phyloP scores from a whole-genome alignment of 2,329 filamentous ascomycete genomes.

The Pyrenochaeta sp. region DNA sequence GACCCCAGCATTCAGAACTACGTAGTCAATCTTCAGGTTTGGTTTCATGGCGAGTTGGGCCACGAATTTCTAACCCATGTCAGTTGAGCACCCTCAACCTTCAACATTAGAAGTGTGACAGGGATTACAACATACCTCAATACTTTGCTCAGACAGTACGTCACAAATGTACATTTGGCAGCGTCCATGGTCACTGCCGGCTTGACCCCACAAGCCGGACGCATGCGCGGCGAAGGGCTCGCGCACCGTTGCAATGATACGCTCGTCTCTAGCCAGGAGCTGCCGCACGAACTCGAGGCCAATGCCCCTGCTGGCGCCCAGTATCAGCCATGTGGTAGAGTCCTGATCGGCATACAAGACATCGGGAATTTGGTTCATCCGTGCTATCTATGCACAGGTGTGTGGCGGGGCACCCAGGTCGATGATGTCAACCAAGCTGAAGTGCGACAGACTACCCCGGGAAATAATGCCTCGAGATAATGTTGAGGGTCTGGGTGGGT shows the following conservation, averaged over 20 bases:
- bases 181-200: conserved; percentile 55
- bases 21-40: conserved; percentile 60
- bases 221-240: conserved; percentile 52
- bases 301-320: conserved; percentile 59
- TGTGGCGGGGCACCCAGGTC: conserved; percentile 18
- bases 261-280: conserved; percentile 56
- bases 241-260: conserved; percentile 62
- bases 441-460: neutral
- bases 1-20: conserved; percentile 66
- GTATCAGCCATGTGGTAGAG: conserved; percentile 56
- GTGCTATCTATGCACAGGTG: conserved; percentile 12
- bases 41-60: conserved; percentile 50
- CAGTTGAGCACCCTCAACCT: neutral
- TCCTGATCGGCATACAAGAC: conserved; percentile 52
- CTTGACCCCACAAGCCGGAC: conserved; percentile 52
- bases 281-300: conserved; percentile 64
- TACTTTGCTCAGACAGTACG: conserved; percentile 62
- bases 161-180: conserved; percentile 62
- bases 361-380: conserved; percentile 55
- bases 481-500: conserved; percentile 1
- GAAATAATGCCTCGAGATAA: neutral
- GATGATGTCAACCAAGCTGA: conserved; percentile 20
- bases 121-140: conserved; percentile 46
- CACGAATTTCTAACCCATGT: conserved; percentile 53
- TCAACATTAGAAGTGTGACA: neutral